These are phyloP conservation scores for Aspergillus tanneri DNA, from an alignment of 2,329 filamentous ascomycete species.

Conservation along the genomic window DNA sequence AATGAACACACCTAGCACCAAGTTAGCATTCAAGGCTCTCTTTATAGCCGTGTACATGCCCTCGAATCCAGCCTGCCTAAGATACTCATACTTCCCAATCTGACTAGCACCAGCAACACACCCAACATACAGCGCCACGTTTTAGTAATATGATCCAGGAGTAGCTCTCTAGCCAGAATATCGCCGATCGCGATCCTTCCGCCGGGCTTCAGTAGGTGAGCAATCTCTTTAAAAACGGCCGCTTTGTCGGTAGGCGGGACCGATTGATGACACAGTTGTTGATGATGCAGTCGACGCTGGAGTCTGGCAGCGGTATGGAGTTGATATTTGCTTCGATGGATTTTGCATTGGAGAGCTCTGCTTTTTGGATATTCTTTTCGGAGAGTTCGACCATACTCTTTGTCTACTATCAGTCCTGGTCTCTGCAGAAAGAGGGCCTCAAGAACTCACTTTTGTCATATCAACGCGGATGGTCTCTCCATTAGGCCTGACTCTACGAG, in stretches of 20 bases:
- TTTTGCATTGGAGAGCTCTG: conserved; percentile 45
- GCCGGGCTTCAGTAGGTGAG: conserved; percentile 56
- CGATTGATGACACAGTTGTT: conserved; percentile 65
- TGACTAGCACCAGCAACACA: conserved; percentile 60
- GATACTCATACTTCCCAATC: conserved; percentile 55
- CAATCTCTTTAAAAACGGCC: conserved; percentile 58
- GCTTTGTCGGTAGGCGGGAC: conserved; percentile 55
- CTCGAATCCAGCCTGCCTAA: conserved; percentile 53
- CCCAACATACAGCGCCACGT: conserved; percentile 58
- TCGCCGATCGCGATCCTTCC: conserved; percentile 61
- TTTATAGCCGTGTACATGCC: conserved; percentile 33
- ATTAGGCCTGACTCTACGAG: conserved; percentile 49
- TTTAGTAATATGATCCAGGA: conserved; percentile 52
- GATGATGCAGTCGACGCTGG: conserved; percentile 56
- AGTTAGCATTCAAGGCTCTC: neutral
- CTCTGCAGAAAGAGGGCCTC: neutral
- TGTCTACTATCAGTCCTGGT: neutral
- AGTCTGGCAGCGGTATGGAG: conserved; percentile 45
- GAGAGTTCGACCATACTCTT: conserved; percentile 58
- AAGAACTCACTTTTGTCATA: conserved; percentile 54
- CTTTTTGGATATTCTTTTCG: conserved; percentile 44
- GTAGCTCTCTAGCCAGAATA: conserved; percentile 54
- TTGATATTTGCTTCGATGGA: conserved; percentile 57
- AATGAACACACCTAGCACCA: conserved; percentile 43
- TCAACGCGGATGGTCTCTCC: conserved; percentile 59